These are phyloP conservation scores for Blastomyces silverae DNA, from an alignment of 2,329 filamentous ascomycete genomes.

Conservation along the genomic window DNA sequence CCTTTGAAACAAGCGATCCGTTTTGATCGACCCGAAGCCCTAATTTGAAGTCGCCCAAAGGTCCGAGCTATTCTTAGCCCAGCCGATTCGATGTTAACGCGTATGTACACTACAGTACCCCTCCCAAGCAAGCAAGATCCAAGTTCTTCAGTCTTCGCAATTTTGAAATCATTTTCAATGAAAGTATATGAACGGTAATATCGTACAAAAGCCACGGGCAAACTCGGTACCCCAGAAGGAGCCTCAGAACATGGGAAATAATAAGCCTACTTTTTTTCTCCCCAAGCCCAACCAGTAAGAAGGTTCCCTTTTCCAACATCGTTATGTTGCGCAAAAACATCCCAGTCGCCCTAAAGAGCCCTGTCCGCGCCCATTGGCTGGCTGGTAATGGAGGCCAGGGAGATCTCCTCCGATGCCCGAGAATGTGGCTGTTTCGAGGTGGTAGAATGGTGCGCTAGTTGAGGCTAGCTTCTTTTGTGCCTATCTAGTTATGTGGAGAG, in stretches of 20 bases:
- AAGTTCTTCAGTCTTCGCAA: not conserved
- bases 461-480: not conserved
- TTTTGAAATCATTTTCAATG: not conserved
- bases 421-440: not conserved
- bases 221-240: not conserved
- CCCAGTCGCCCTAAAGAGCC: not conserved
- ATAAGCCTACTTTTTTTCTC: not conserved
- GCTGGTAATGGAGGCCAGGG: not conserved
- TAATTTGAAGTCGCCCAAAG: not conserved
- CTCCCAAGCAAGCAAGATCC: not conserved
- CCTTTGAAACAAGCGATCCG: not conserved
- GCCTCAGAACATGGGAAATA: not conserved
- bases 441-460: not conserved
- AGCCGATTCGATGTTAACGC: not conserved
- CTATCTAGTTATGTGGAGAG: not conserved
- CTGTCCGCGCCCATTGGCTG: not conserved
- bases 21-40: constrained; percentile 13
- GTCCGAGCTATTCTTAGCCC: not conserved
- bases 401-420: not conserved
- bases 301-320: not conserved
- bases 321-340: not conserved
- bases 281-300: not conserved
- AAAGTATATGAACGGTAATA: not conserved
- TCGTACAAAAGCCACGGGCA: not conserved
- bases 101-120: no score